phyloP scores from a whole-genome alignment of 2,329 filamentous ascomycete species.

The Pseudogymnoascus destructans region DNA sequence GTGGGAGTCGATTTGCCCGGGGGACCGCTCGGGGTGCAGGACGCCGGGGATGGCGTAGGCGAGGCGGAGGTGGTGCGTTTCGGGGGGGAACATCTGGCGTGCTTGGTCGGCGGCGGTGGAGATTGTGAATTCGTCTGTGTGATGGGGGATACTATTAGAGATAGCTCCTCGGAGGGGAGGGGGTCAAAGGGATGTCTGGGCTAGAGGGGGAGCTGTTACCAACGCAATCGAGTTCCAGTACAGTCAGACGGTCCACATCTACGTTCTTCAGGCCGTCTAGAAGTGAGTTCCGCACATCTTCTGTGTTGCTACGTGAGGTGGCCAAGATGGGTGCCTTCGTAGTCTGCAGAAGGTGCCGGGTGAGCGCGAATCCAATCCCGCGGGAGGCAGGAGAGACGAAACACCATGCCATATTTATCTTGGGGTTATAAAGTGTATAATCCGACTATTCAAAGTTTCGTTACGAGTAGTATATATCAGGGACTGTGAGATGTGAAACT shows the following conservation, averaged over 20 bases:
- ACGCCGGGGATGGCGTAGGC: constrained; percentile 59
- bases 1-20: constrained; percentile 47
- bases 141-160: not conserved
- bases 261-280: constrained; percentile 35
- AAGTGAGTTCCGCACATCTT: constrained; percentile 35
- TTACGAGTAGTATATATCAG: not conserved
- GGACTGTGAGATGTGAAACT: not conserved
- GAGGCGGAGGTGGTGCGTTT: constrained; percentile 49
- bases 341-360: constrained; percentile 42
- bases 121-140: constrained; percentile 47
- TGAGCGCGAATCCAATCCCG: constrained; percentile 49
- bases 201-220: constrained; percentile 28
- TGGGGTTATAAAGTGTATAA: not conserved
- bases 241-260: constrained; percentile 33
- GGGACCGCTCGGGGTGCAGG: constrained; percentile 60
- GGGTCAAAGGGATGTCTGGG: not conserved
- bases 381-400: constrained; percentile 46
- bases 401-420: constrained; percentile 21
- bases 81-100: constrained; percentile 37
- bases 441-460: not conserved
- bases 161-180: not conserved
- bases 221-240: constrained; percentile 43
- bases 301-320: constrained; percentile 42
- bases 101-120: constrained; percentile 40
- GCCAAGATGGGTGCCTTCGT: constrained; percentile 46